A percentile compares a stretch with the other conserved stretches of the same genome.
Evolutionary conservation across 1,284 basidiomycete species (phyloP).

Genomic region (Tremellales sp.): DNA sequence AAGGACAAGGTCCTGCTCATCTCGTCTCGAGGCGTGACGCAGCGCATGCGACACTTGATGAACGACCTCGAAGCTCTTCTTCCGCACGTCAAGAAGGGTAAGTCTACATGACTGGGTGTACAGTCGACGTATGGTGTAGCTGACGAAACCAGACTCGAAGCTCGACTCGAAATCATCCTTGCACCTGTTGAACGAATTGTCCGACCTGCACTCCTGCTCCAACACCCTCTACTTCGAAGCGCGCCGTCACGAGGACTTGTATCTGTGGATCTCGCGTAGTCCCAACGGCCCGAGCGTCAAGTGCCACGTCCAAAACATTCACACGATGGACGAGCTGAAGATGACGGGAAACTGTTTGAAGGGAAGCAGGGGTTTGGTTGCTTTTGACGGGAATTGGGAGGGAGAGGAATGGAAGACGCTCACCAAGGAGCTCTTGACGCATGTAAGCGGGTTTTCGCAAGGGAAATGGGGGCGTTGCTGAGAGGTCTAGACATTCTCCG

Average conservation of each 20-base stretch:
- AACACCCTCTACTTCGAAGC: conserved; percentile 98
- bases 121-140: not conserved
- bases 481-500: conserved; percentile 83
- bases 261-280: conserved; percentile 93
- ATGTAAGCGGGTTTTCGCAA: conserved; percentile 59
- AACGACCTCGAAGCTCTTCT: conserved; percentile 85
- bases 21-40: conserved; percentile 89
- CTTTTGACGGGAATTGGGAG: conserved; percentile 90
- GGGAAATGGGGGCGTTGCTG: not conserved
- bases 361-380: conserved; percentile 85
- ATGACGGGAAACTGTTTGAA: conserved; percentile 99
- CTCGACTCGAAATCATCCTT: conserved; percentile 96
- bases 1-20: conserved; percentile 76
- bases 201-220: conserved; percentile 97
- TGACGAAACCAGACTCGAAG: conserved; percentile 68
- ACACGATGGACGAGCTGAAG: conserved; percentile 99
- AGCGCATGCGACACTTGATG: conserved; percentile 97
- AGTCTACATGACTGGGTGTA: conserved; percentile 26
- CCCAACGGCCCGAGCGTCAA: conserved; percentile 98
- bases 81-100: conserved; percentile 96
- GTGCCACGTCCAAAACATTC: conserved; percentile 96
- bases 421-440: conserved; percentile 93
- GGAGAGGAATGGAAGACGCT: conserved; percentile 77
- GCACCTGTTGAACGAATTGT: conserved; percentile 89
- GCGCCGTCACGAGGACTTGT: conserved; percentile 89